phyloP scores from a whole-genome alignment of 2,329 filamentous ascomycete species.

The Monilinia laxa region DNA sequence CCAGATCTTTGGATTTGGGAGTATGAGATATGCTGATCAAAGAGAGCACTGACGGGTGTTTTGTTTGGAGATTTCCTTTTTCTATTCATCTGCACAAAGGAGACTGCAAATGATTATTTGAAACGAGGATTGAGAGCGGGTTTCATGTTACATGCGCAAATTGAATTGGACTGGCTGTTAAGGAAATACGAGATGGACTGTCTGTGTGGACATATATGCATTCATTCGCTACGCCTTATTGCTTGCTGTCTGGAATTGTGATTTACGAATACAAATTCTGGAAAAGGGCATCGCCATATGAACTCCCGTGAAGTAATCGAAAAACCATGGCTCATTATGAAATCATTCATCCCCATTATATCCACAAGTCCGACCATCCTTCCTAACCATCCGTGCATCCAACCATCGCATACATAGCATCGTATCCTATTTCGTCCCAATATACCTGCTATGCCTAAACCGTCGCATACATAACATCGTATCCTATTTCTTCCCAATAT shows the following conservation, averaged over 20 bases:
- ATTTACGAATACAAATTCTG: conserved; percentile 15
- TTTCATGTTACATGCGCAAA: not conserved
- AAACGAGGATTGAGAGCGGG: not conserved
- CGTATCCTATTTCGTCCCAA: conserved; percentile 11
- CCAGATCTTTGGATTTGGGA: not conserved
- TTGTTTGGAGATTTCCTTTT: not conserved
- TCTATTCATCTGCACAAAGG: not conserved
- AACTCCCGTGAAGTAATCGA: not conserved
- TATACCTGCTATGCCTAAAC: not conserved
- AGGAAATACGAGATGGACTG: too few species aligned
- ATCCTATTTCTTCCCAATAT: conserved; percentile 5
- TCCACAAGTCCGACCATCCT: not conserved
- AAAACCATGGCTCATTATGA: conserved; percentile 15
- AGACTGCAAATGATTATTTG: not conserved
- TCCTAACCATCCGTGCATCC: not conserved
- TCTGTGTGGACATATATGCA: not conserved
- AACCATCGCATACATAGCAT: not conserved
- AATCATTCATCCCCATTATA: conserved; percentile 1
- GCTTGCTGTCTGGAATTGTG: conserved; percentile 5
- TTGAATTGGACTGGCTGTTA: too few species aligned
- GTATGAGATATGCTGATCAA: conserved; percentile 35
- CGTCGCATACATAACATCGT: conserved; percentile 12
- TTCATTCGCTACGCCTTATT: conserved; percentile 1
- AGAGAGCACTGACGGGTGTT: conserved; percentile 39
- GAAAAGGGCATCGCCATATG: conserved; percentile 1